Evolutionary conservation across 2,329 filamentous ascomycete species (phyloP).

Genomic region (Fusarium ramigenum): DNA sequence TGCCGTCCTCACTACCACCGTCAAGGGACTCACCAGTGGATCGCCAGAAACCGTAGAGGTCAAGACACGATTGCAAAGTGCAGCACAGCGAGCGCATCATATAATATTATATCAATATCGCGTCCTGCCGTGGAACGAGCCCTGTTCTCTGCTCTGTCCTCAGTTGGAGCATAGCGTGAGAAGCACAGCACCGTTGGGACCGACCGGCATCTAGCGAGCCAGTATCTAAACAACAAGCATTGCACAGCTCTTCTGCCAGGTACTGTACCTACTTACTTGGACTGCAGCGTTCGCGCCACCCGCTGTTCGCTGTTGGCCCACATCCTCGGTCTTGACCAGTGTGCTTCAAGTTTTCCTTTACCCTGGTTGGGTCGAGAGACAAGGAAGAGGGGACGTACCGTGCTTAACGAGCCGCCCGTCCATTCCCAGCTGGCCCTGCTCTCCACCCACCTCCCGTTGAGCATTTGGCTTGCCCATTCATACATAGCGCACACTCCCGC

Average conservation of each 20-base stretch:
- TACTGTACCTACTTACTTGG: slow-evolving; percentile 32
- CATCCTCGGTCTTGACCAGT: slow-evolving; percentile 31
- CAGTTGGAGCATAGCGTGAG: slow-evolving; percentile 4
- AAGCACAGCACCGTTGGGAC: slow-evolving; percentile 23
- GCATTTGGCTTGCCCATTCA: slow-evolving; percentile 23
- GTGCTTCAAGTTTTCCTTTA: slow-evolving; percentile 11
- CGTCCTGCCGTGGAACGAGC: slow-evolving; percentile 1
- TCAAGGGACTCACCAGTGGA: slow-evolving; percentile 24
- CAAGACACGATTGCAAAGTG: slow-evolving; percentile 23
- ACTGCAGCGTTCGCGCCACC: slow-evolving; percentile 45
- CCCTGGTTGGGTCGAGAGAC: slow-evolving; percentile 12
- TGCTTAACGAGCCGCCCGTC: slow-evolving; percentile 7
- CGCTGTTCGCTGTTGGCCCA: slow-evolving; percentile 42
- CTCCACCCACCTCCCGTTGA: slow-evolving; percentile 23
- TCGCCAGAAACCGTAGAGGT: slow-evolving; percentile 29
- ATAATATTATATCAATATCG: slow-evolving; percentile 9
- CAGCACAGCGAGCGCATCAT: slow-evolving; percentile 10
- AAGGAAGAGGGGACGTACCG: slow-evolving; percentile 17
- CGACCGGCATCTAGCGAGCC: slow-evolving; percentile 3
- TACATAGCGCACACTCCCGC: slow-evolving; percentile 42
- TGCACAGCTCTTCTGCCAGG: slow-evolving; percentile 27
- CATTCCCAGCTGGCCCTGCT: slow-evolving; percentile 26
- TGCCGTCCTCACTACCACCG: slow-evolving; percentile 9
- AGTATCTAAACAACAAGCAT: slow-evolving; percentile 24
- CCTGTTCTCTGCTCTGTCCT: slow-evolving; percentile 2